Conservation (phyloP, 1,284 basidiomycete species). For the Moniliophthora roreri region DNA sequence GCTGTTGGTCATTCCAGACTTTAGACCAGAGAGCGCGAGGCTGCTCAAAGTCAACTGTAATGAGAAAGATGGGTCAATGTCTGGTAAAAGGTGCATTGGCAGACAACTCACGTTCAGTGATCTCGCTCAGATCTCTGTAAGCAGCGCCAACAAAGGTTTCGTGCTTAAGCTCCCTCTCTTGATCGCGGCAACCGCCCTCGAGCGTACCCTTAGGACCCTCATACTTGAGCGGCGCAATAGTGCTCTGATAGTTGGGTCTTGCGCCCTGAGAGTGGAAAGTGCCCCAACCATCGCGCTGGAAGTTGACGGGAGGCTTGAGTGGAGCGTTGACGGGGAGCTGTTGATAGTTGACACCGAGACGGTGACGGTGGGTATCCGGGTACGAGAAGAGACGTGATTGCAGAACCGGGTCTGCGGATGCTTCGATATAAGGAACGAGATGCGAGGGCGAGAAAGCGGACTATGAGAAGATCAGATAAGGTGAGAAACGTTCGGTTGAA, state of each 20-base stretch:
- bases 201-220: constrained; percentile 34
- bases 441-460: constrained; percentile 87
- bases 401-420: constrained; percentile 87
- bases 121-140: constrained; percentile 70
- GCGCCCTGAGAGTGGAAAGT: constrained; percentile 78
- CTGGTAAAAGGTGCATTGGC: background rate
- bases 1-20: constrained; percentile 73
- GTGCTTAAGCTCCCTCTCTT: constrained; percentile 50
- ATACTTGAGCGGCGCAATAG: constrained; percentile 64
- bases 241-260: constrained; percentile 86
- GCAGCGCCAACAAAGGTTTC: constrained; percentile 78
- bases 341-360: constrained; percentile 83
- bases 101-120: constrained; percentile 67
- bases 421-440: constrained; percentile 84
- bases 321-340: constrained; percentile 91
- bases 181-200: constrained; percentile 37
- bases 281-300: constrained; percentile 79
- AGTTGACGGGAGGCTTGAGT: constrained; percentile 74
- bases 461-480: constrained; percentile 35
- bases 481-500: background rate
- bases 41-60: constrained; percentile 86
- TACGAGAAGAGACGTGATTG: constrained; percentile 95
- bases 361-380: constrained; percentile 91
- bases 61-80: constrained; percentile 8
- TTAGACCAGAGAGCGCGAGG: constrained; percentile 78